phyloP scores from a whole-genome alignment of 345 rosid genomes.

The Ceriops tagal region DNA sequence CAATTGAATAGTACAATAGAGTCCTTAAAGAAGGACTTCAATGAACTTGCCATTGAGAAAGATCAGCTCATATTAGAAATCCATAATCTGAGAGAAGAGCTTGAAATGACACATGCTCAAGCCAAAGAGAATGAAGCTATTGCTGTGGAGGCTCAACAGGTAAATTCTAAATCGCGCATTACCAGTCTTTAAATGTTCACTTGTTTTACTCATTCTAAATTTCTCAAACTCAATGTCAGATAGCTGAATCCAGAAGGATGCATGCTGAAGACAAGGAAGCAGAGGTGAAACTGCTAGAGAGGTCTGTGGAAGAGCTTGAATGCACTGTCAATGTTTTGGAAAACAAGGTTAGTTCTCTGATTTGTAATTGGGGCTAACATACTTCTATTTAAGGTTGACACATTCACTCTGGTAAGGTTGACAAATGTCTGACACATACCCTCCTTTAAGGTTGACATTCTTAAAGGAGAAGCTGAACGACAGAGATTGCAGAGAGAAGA shows the following conservation, averaged over 20 bases:
- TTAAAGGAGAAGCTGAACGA: conserved; percentile 90
- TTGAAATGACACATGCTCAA: conserved; percentile 44
- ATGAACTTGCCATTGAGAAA: conserved; percentile 52
- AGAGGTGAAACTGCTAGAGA: conserved; percentile 81
- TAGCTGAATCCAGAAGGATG: conserved; percentile 63
- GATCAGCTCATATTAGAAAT: conserved; percentile 55
- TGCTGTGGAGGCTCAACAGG: conserved; percentile 73
- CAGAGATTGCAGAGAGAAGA: conserved; percentile 88
- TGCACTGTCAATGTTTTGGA: conserved; percentile 73
- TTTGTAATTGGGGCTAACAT: conserved; percentile 7
- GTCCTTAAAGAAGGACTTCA: conserved; percentile 42
- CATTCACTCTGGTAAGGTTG: not conserved
- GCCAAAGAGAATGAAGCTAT: conserved; percentile 62
- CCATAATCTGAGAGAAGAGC: conserved; percentile 54
- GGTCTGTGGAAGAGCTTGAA: conserved; percentile 89
- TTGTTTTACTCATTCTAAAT: not conserved
- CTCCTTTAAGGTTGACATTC: conserved; percentile 64
- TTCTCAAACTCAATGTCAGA: conserved; percentile 34
- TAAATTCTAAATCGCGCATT: conserved; percentile 22
- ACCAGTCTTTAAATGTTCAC: too few species aligned
- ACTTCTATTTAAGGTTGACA: conserved; percentile 14
- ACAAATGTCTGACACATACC: too few species aligned
- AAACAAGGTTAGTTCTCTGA: conserved; percentile 55
- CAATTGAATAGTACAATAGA: conserved; percentile 57
- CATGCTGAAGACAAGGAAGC: conserved; percentile 79